phyloP scores from a whole-genome alignment of 2,329 filamentous ascomycete genomes.

The Apiospora kogelbergensis region DNA sequence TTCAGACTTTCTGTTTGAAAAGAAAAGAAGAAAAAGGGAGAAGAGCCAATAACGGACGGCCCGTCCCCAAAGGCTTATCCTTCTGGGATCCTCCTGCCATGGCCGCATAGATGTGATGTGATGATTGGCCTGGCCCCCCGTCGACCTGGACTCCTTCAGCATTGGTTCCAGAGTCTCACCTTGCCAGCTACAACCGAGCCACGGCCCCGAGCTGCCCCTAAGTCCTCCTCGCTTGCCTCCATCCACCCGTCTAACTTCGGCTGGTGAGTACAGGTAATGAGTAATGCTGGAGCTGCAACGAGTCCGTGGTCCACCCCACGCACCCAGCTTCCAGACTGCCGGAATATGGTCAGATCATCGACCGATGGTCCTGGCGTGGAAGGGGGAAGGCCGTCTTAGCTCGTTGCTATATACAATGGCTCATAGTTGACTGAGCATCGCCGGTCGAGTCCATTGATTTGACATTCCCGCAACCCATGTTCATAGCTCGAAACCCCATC shows the following conservation, averaged over 20 bases:
- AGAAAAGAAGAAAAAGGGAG: background rate
- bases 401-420: background rate
- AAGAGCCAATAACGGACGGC: slow-evolving; percentile 1
- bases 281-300: background rate
- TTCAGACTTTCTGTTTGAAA: background rate
- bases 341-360: background rate
- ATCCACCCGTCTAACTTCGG: background rate
- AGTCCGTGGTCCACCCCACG: background rate
- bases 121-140: background rate
- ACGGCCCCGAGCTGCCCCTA: background rate
- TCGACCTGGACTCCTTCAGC: background rate
- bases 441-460: background rate
- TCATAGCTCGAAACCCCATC: background rate
- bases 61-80: background rate
- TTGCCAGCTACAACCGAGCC: background rate
- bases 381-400: background rate
- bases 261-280: slow-evolving; percentile 1
- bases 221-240: background rate
- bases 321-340: background rate
- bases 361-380: background rate
- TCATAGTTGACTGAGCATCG: background rate
- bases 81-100: background rate
- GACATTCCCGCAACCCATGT: background rate
- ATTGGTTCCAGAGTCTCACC: background rate
- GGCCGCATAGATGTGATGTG: background rate